Conservation (phyloP, 1,139 yeast species). For the Blastobotrys capitulatus region DNA sequence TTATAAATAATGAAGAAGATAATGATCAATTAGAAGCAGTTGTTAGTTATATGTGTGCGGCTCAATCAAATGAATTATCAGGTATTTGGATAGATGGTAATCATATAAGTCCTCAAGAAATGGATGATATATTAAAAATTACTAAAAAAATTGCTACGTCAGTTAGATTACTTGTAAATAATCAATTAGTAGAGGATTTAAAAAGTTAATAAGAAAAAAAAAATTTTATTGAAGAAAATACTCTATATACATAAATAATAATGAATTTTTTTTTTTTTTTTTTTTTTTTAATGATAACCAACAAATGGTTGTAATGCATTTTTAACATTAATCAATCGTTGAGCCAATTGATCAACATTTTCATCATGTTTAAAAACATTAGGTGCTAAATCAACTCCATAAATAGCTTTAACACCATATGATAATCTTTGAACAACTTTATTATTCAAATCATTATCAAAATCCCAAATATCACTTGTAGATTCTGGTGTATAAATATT, state of each 20-base stretch:
- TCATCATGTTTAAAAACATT: slow-evolving; percentile 31
- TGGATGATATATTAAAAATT: slow-evolving; percentile 19
- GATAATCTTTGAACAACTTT: slow-evolving; percentile 28
- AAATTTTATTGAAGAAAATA: neutral
- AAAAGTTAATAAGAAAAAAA: slow-evolving; percentile 5
- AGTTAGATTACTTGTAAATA: slow-evolving; percentile 25
- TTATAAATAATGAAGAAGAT: slow-evolving; percentile 18
- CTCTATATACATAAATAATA: neutral
- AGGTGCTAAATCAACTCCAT: slow-evolving; percentile 33
- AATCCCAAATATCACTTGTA: slow-evolving; percentile 25
- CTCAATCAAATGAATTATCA: slow-evolving; percentile 47
- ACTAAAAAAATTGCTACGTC: slow-evolving; percentile 18
- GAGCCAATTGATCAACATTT: slow-evolving; percentile 27
- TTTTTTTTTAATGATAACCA: slow-evolving; percentile 10
- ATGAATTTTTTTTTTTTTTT: slow-evolving; percentile 1
- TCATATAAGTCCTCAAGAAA: slow-evolving; percentile 16
- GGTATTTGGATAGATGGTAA: slow-evolving; percentile 45
- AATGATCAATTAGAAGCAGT: slow-evolving; percentile 37
- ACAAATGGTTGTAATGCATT: slow-evolving; percentile 30
- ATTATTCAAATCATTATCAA: slow-evolving; percentile 20
- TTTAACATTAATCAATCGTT: slow-evolving; percentile 27
- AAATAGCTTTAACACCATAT: slow-evolving; percentile 28
- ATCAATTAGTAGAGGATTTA: slow-evolving; percentile 21
- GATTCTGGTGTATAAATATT: slow-evolving; percentile 23
- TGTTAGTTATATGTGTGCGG: slow-evolving; percentile 43